phyloP scores from a whole-genome alignment of 1,139 yeast genomes.

The Blastobotrys niveus region DNA sequence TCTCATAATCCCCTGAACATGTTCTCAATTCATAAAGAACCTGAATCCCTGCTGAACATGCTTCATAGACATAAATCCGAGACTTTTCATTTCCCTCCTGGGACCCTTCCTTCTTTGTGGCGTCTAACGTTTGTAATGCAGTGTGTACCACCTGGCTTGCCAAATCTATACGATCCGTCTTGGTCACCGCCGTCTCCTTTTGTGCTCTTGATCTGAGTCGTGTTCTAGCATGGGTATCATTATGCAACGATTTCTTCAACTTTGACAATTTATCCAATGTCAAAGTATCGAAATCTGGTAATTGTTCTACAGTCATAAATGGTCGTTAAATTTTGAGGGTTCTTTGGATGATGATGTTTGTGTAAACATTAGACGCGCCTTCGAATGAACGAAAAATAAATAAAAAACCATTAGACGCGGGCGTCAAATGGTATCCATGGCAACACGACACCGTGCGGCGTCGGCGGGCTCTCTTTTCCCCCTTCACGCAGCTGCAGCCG shows the following conservation, averaged over 20 bases:
- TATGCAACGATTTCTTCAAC: slow-evolving; percentile 15
- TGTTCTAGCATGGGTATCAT: neutral
- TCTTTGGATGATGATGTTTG: neutral
- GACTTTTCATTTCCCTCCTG: slow-evolving; percentile 11
- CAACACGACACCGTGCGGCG: too few species aligned
- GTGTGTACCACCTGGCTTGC: slow-evolving; percentile 15
- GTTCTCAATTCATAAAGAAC: slow-evolving; percentile 14
- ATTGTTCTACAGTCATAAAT: slow-evolving; percentile 6
- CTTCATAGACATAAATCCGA: slow-evolving; percentile 17
- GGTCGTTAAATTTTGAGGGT: neutral
- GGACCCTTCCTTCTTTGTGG: slow-evolving; percentile 11
- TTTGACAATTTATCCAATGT: slow-evolving; percentile 17
- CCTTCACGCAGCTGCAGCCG: neutral
- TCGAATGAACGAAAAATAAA: neutral
- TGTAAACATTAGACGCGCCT: neutral
- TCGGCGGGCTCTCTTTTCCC: too few species aligned
- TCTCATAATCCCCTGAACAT: slow-evolving; percentile 7
- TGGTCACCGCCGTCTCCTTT: neutral
- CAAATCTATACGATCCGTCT: slow-evolving; percentile 14
- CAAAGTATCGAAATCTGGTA: slow-evolving; percentile 17
- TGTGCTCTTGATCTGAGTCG: slow-evolving; percentile 12
- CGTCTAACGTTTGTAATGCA: slow-evolving; percentile 15
- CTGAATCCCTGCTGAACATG: slow-evolving; percentile 16
- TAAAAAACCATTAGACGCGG: neutral
- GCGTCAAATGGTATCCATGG: neutral